Evolutionary conservation across 2,329 filamentous ascomycete genomes (phyloP), one percentile per base, ranked within the genome.

Genomic region (Exophiala viscosa): DNA sequence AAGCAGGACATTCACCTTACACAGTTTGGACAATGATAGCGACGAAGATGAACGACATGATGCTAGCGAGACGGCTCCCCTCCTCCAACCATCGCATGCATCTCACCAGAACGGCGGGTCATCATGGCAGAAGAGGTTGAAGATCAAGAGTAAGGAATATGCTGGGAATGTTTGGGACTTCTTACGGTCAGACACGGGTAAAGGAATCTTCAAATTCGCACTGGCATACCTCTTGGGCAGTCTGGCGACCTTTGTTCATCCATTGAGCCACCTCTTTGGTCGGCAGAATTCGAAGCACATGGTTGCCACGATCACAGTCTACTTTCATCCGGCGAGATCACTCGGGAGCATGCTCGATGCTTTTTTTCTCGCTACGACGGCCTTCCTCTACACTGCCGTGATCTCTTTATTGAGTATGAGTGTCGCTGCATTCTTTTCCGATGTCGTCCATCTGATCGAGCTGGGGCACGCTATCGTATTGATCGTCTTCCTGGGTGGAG

Each of bases 241-340:
- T 61, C 75, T 95, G 69, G 90, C 86, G 33, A 96, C 91, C 0
- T 93, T 96, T 63, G 84, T 89, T 57, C 81, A 85, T 2, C 79
- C 80, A 2, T 77, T 96, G 50, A 85, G 90, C 13, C 73, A 77
- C 6, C 81, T 90, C 51, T 76, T 96, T 13, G 92, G 92, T 9
- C 79, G 85, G 58, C 87, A 90, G 65, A 91, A 96, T 70, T 90
- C 90, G 45, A 96, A 96, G 67, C 92, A 96, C 70, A 85, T 96
- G 65, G 90, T 96, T 46, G 90, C 90, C 31, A 96, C 92, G 2
- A 83, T 96, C 52, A 95, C 90, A 0, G 91, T 96, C 9, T 97
- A 96, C 66, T 97, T 96, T 65, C 90, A 96, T 68, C 90, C 92
- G 3, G 88, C 90, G 5, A 80, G 92, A 52, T 89, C 89, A 14